Base-by-base conservation (phyloP, 2,329 filamentous ascomycete genomes). In the Colletotrichum theobromicola region DNA sequence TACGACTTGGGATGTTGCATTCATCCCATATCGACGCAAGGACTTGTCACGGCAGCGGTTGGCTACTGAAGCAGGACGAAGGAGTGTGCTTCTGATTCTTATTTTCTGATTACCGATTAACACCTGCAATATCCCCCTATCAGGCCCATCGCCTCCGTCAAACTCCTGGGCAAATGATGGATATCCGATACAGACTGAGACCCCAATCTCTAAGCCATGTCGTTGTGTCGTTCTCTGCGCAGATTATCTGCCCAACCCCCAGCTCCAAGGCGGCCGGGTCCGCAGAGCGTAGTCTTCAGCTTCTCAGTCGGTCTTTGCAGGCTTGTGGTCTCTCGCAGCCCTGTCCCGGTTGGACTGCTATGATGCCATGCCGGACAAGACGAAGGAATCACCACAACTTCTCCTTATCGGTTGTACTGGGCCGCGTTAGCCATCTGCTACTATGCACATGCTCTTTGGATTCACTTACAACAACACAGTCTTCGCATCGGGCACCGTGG, bases 341-440 rank as follows among this genome's bases (percentile, higher is more conserved):
- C 55, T 18, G 8, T 58, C 26, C 16, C 15, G 15, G 21, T 18
- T 9, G 35, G 34, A 16, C 26, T 21, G 10, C 2, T 5, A 24
- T 46, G 18, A 26, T 62, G 5, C 32, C 9, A 13, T 26, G n/a
- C 24, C 3, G 35, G 34, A 62, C 68, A 61, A 28, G 28, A 13
- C 42, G 34, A 53, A 50, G 18, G 9, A 42, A 13, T 35, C 18
- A 5, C n/a, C 46, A 2, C 62, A 30, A n/a, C 12, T 18, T 21
- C n/a, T 4, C 8, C 34, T 60, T 72, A 72, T 26, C 68, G 72
- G 62, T 75, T 72, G 69, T 75, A 75, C 72, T 75, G 28, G 5
- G 9, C 9, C 18, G 10, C 57, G 13, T 72, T 50, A 72, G 57
- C 7, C 12, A 2, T 21, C 4, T 35, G 28, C 21, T 30, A 7